Conservation (phyloP, 2,329 filamentous ascomycete genomes). For the Penicillium sclerotiorum region DNA sequence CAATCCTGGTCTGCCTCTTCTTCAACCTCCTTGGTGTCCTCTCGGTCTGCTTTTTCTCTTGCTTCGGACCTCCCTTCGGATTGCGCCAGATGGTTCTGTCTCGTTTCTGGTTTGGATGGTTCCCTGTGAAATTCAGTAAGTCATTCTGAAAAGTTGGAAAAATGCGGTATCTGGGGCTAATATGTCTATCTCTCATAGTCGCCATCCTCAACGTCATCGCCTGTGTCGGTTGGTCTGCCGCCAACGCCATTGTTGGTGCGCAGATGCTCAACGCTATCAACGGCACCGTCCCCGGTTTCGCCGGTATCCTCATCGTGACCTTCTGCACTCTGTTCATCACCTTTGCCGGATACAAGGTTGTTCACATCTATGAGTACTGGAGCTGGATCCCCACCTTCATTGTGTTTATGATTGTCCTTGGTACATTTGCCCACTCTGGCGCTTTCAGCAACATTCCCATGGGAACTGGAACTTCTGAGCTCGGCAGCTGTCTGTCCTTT, state of each 20-base stretch:
- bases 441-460: conserved; percentile 66
- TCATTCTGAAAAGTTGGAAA: not conserved
- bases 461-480: conserved; percentile 59
- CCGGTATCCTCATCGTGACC: conserved; percentile 74
- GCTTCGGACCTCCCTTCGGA: conserved; percentile 73
- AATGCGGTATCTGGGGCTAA: conserved; percentile 10
- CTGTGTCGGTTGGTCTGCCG: conserved; percentile 73
- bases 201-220: conserved; percentile 71
- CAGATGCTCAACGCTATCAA: conserved; percentile 78
- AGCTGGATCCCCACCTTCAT: conserved; percentile 73
- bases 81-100: conserved; percentile 80
- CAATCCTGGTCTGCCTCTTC: conserved; percentile 71
- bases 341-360: conserved; percentile 74
- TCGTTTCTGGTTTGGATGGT: conserved; percentile 75
- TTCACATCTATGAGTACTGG: conserved; percentile 76
- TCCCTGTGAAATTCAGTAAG: conserved; percentile 67
- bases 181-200: conserved; percentile 44
- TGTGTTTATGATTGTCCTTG: conserved; percentile 72
- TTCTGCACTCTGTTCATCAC: conserved; percentile 68
- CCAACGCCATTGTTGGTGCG: conserved; percentile 79
- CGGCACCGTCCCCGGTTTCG: conserved; percentile 67
- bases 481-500: conserved; percentile 66
- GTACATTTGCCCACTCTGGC: conserved; percentile 67
- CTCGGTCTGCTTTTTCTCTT: conserved; percentile 76
- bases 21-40: conserved; percentile 74